Evolutionary conservation across 2,329 filamentous ascomycete species (phyloP).

Genomic region (Zymoseptoria ardabiliae): DNA sequence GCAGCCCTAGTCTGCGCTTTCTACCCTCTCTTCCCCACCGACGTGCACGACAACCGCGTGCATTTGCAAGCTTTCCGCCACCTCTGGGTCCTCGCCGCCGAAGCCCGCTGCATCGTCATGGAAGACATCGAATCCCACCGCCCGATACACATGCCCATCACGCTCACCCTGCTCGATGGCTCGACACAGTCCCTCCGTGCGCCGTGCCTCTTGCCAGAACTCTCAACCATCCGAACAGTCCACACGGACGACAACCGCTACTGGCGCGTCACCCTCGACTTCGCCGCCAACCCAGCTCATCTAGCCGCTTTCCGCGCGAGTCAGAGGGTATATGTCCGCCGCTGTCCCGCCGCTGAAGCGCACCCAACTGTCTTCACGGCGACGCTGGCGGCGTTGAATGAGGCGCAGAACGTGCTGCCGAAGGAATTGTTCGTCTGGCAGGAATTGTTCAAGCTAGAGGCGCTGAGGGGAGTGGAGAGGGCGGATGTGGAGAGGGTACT

Average conservation of each 20-base stretch:
- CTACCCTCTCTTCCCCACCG: constrained; percentile 85
- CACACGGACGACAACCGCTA: constrained; percentile 59
- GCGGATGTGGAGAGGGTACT: constrained; percentile 52
- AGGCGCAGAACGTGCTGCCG: constrained; percentile 9
- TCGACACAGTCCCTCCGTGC: constrained; percentile 34
- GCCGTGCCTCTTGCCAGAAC: constrained; percentile 56
- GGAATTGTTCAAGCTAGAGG: constrained; percentile 63
- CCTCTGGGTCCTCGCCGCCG: constrained; percentile 90
- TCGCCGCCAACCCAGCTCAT: constrained; percentile 56
- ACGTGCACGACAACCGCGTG: constrained; percentile 85
- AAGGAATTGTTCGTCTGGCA: constrained; percentile 47
- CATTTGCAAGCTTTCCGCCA: constrained; percentile 95
- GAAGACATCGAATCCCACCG: constrained; percentile 80
- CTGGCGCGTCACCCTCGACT: constrained; percentile 77
- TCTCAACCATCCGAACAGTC: constrained; percentile 55
- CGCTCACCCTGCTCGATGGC: constrained; percentile 19
- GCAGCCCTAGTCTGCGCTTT: constrained; percentile 83
- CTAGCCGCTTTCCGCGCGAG: constrained; percentile 57
- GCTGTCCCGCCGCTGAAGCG: constrained; percentile 49
- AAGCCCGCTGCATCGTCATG: constrained; percentile 79
- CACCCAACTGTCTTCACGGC: constrained; percentile 56
- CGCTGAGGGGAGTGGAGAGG: constrained; percentile 48
- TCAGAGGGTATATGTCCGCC: constrained; percentile 67
- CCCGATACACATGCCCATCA: constrained; percentile 52
- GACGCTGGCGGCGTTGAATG: constrained; percentile 65